These are phyloP conservation scores for Dryas drummondii DNA, from an alignment of 306 rosid species.

Conservation along the genomic window DNA sequence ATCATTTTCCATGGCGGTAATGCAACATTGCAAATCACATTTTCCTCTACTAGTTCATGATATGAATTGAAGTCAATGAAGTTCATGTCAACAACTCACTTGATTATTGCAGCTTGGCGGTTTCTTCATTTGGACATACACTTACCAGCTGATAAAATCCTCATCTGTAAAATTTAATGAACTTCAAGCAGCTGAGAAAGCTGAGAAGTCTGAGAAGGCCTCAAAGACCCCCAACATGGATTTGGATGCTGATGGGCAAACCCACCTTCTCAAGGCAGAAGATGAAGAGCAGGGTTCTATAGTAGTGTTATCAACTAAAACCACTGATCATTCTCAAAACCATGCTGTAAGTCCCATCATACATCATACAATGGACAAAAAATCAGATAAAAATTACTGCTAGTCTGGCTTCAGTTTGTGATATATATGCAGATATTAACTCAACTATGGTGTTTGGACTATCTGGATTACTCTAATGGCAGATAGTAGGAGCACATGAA, in stretches of 20 bases:
- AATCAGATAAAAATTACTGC: not conserved
- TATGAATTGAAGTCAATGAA: not conserved
- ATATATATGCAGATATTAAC: not conserved
- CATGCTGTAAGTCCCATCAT: slow-evolving; percentile 43
- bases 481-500: slow-evolving; percentile 40
- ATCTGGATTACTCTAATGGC: slow-evolving; percentile 18
- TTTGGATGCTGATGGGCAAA: slow-evolving; percentile 35
- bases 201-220: slow-evolving; percentile 29
- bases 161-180: slow-evolving; percentile 49
- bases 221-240: slow-evolving; percentile 41
- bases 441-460: not conserved
- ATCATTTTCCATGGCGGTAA: slow-evolving; percentile 94
- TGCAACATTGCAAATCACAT: not conserved
- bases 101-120: slow-evolving; percentile 68
- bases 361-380: not conserved
- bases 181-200: slow-evolving; percentile 41
- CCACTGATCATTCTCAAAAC: slow-evolving; percentile 30
- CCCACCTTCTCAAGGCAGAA: slow-evolving; percentile 52
- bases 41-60: slow-evolving; percentile 4
- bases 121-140: slow-evolving; percentile 77
- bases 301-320: slow-evolving; percentile 28
- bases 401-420: not conserved
- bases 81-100: not conserved
- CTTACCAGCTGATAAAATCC: slow-evolving; percentile 51
- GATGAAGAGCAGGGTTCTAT: slow-evolving; percentile 24